phyloP scores from a whole-genome alignment of 805 yeast genomes.

The Candida hungchunana region DNA sequence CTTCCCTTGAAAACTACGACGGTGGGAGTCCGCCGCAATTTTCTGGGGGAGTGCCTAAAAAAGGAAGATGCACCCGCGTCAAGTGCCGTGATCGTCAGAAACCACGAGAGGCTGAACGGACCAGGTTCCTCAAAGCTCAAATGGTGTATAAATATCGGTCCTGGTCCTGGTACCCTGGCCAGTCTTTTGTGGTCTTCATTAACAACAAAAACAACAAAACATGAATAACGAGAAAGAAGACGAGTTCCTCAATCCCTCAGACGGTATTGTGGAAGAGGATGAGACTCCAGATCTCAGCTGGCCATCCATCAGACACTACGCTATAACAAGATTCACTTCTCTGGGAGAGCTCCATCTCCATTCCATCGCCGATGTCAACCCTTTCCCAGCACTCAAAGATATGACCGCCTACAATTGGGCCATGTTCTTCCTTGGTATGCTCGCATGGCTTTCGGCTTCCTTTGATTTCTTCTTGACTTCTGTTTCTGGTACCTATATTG shows the following conservation, averaged over 20 bases:
- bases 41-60: too few species aligned
- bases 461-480: constrained; percentile 67
- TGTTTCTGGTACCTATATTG: constrained; percentile 50
- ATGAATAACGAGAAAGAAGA: constrained; percentile 6
- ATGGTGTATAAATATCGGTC: too few species aligned
- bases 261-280: constrained; percentile 15
- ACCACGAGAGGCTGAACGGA: too few species aligned
- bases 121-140: too few species aligned
- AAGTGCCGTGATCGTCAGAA: too few species aligned
- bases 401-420: constrained; percentile 46
- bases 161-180: too few species aligned
- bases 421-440: constrained; percentile 52
- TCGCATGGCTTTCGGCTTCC: constrained; percentile 72
- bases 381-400: constrained; percentile 37
- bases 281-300: constrained; percentile 12
- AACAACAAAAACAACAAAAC: too few species aligned
- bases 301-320: constrained; percentile 17
- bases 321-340: constrained; percentile 25
- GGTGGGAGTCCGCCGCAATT: too few species aligned
- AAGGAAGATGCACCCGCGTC: too few species aligned
- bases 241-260: constrained; percentile 4
- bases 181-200: too few species aligned
- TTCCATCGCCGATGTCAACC: constrained; percentile 32
- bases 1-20: too few species aligned
- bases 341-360: constrained; percentile 24